Percentiles rank a stretch among this genome's conserved stretches.
phyloP scores from a whole-genome alignment of 208 protist genomes.

The Acanthamoeba healyi region DNA sequence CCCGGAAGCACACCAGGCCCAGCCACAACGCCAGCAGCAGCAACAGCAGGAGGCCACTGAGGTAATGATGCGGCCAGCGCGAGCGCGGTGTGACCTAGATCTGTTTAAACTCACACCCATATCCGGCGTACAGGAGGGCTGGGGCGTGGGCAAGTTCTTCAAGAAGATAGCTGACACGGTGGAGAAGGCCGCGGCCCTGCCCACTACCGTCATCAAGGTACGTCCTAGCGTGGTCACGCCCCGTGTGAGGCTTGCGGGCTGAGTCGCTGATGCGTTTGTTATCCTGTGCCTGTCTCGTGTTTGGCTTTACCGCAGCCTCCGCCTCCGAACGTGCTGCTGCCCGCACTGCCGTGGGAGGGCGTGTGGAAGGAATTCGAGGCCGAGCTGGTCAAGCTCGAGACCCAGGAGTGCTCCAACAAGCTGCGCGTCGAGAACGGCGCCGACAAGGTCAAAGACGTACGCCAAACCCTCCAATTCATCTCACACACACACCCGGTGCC shows the following conservation, averaged over 20 bases:
- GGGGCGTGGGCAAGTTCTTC: conserved; percentile 61
- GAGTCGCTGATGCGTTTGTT: neutral
- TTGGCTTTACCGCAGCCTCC: neutral
- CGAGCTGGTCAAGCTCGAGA: conserved; percentile 15
- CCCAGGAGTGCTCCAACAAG: conserved; percentile 11
- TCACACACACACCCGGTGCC: neutral
- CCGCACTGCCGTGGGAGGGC: conserved; percentile 4
- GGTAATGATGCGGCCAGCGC: too few species aligned
- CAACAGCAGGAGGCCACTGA: neutral
- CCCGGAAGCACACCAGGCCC: neutral
- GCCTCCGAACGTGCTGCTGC: conserved; percentile 26
- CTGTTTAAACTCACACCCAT: too few species aligned
- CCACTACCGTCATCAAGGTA: neutral
- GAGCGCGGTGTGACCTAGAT: too few species aligned
- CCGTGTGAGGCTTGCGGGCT: neutral
- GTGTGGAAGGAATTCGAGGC: conserved; percentile 51
- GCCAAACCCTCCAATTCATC: neutral
- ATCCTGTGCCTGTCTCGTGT: too few species aligned
- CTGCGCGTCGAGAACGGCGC: conserved; percentile 12
- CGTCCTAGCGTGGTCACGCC: neutral
- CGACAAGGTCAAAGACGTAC: conserved; percentile 54
- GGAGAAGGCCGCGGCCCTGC: neutral
- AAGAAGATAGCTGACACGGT: conserved; percentile 38
- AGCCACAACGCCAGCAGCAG: neutral
- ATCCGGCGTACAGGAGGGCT: neutral